Percentiles rank a stretch among this genome's conserved stretches.
Evolutionary conservation across 1,139 yeast genomes (phyloP).

Genomic region (Suhomyces bolitotheri): DNA sequence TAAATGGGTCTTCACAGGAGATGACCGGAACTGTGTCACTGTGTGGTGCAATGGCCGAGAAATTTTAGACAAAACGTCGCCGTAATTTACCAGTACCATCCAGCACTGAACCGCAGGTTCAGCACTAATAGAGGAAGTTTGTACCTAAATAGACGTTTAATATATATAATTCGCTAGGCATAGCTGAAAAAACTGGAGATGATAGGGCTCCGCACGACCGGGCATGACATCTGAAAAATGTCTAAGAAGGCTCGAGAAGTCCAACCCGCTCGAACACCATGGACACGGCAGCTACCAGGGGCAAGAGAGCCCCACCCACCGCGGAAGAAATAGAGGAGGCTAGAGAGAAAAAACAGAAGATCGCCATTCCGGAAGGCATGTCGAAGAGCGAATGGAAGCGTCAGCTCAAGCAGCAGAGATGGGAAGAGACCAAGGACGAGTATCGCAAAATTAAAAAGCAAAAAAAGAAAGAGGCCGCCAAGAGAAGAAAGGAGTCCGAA

Average conservation of each 20-base stretch:
- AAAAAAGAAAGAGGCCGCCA: conserved; percentile 50
- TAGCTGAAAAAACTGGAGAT: too few species aligned
- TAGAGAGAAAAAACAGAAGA: conserved; percentile 18
- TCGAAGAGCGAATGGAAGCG: conserved; percentile 82
- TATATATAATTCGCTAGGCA: too few species aligned
- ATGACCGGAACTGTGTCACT: conserved; percentile 76
- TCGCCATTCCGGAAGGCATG: conserved; percentile 74
- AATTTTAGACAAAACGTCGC: conserved; percentile 46
- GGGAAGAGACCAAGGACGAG: conserved; percentile 67
- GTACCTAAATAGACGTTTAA: too few species aligned
- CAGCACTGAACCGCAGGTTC: too few species aligned
- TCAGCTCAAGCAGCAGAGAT: conserved; percentile 55
- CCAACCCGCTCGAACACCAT: too few species aligned
- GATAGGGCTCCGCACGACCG: too few species aligned
- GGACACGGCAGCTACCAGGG: conserved; percentile 3
- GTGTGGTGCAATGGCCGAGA: conserved; percentile 84
- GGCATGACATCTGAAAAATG: conserved; percentile 4
- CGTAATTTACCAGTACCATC: too few species aligned
- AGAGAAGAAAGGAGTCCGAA: conserved; percentile 28
- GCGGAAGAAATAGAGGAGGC: conserved; percentile 19
- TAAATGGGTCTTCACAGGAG: conserved; percentile 95
- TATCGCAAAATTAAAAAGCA: conserved; percentile 52
- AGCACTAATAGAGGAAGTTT: too few species aligned
- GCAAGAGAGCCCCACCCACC: conserved; percentile 15
- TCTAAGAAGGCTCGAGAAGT: too few species aligned